Base-by-base conservation (phyloP, 176 grass and related monocot species). In the Zizania latifolia region DNA sequence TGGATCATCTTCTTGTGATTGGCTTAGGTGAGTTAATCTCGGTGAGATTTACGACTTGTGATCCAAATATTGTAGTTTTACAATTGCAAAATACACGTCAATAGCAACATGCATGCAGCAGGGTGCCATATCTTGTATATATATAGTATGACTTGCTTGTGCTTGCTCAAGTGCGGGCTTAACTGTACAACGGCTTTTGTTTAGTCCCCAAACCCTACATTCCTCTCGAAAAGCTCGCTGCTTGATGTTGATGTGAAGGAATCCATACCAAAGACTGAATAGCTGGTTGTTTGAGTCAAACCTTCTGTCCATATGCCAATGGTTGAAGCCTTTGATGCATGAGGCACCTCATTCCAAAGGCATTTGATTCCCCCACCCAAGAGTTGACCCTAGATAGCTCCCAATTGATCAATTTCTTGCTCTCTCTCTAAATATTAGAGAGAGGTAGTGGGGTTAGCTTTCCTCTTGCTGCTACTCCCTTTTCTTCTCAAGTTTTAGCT, bases 321-420 rank as follows among this genome's bases (percentile, higher is more conserved):
- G 57, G 86, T 81, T 50, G 84, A 90, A 92, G 84, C 72, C 82
- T 86, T 90, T 79, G 80, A 92, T 92, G 86, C 89, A 82, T 26
- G 74, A 46, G 40, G 87, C 88, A 94, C 65, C 89, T 58, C 40
- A 90, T 94, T 92, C 89, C 76, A 55, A 81, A 78, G 84, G 91
- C 82, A 92, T 94, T 79, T 51, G 89, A 94, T 99, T 92, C 95
- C 72, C 58, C 89, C 94, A 93, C 90, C 91, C 86, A 86, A 96
- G 87, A 86, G 93, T 96, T 96, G 90, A 96, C 89, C 89, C 48
- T 21, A 22, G 17, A 5, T 51, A 51, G 0, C 90, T 89, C 61
- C 64, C 68, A 94, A 94, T 94, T 81, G 68, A 75, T 87, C 87
- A 89, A 71, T 87, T 83, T 88, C 72, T 74, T 65, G 44, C 62